phyloP scores from a whole-genome alignment of 257 asterid genomes.

The Scutellaria baicalensis region DNA sequence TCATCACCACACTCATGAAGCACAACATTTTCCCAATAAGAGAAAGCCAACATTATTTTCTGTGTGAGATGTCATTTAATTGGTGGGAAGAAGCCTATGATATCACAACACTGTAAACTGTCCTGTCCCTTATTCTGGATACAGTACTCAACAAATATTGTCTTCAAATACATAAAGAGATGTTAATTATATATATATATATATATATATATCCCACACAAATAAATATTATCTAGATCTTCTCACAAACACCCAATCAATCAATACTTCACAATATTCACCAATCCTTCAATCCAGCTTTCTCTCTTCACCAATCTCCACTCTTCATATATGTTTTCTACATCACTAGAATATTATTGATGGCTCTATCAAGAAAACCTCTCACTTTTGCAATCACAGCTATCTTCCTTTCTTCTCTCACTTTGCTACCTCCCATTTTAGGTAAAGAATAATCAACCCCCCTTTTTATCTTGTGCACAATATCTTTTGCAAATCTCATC shows the following conservation, averaged over 20 bases:
- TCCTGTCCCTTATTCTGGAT: constrained; percentile 29
- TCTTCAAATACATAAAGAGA: constrained; percentile 1
- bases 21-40: constrained; percentile 30
- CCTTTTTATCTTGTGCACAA: not conserved
- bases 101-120: constrained; percentile 17
- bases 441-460: constrained; percentile 21
- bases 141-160: constrained; percentile 23
- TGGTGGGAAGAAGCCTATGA: not conserved
- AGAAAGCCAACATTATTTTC: constrained; percentile 26
- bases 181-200: too few relatives aligned
- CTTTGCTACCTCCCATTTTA: constrained; percentile 32
- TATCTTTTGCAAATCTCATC: too few relatives aligned
- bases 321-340: not conserved
- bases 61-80: constrained; percentile 24
- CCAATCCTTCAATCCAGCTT: not conserved
- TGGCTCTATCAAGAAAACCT: constrained; percentile 36
- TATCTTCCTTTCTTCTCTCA: constrained; percentile 32
- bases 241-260: too few relatives aligned
- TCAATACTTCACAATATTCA: not conserved
- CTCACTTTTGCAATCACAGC: constrained; percentile 26
- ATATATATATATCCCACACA: too few relatives aligned
- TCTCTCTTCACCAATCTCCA: not conserved
- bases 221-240: too few relatives aligned
- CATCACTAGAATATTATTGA: not conserved
- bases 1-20: constrained; percentile 12